Evolutionary conservation across 345 rosid genomes (phyloP), one percentile per base, ranked within the genome.

Genomic region (Camelina hispida): DNA sequence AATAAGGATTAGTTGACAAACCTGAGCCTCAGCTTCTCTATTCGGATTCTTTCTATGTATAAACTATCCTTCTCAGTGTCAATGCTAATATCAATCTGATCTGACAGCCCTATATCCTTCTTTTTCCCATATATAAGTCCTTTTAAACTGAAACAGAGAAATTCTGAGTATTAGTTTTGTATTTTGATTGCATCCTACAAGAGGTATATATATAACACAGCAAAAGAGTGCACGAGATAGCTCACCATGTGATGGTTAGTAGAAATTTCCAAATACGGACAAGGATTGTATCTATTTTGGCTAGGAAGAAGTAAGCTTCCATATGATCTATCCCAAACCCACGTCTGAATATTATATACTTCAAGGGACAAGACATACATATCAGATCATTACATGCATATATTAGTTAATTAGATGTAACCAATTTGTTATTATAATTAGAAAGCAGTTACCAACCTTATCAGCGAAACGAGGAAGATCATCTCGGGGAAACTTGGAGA

Each of bases 321-420:
- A 69, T 81, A 1, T 78, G 85, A 82, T 89, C 97, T 34, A 87
- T 87, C 59, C 96, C 93, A 82, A 89, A 81, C 48, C 97, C 96
- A 48, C 93, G 88, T 56, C 94, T 76, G 81, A 92, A 92, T 73
- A 88, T 80, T 37, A 92, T 67, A 75, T 78, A 90, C 96, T 87
- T 86, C 55, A 17, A 63, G 28, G 63, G 7, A 67, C 32, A 78
- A 53, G n/a, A 55, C 22, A 58, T 9, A 58, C 34, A 58, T 57
- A 50, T 64, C 55, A 75, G 73, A 50, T 35, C 20, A 44, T 70
- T 70, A 20, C 5, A n/a, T n/a, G n/a, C n/a, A 20, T 7, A 10
- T 14, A 30, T 52, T 68, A 52, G n/a, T 12, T 68, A 52, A 13
- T 12, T 51, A 18, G 20, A 4, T 1, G n/a, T 16, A 61, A 38